Conservation (phyloP, 164 flowering plant species). For the Magnolia officinalis region DNA sequence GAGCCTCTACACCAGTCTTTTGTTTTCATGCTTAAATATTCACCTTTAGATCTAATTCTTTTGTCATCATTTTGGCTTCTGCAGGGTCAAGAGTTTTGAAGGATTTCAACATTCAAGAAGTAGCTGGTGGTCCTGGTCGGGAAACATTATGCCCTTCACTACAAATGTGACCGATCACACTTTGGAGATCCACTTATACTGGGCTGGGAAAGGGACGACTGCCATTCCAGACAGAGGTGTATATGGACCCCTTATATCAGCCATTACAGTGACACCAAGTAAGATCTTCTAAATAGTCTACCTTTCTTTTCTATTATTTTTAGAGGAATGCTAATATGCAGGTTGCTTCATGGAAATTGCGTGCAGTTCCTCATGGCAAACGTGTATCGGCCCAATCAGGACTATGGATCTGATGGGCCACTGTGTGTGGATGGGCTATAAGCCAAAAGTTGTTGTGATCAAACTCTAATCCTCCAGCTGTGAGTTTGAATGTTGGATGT, state of each 20-base stretch:
- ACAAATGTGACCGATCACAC: slow-evolving; percentile 34
- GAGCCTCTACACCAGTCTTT: neutral
- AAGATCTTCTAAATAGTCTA: slow-evolving; percentile 13
- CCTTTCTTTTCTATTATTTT: neutral
- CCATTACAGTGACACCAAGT: slow-evolving; percentile 75
- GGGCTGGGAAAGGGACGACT: slow-evolving; percentile 77
- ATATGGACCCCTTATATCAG: slow-evolving; percentile 88
- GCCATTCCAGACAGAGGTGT: slow-evolving; percentile 59
- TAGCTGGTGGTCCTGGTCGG: slow-evolving; percentile 36
- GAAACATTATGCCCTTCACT: slow-evolving; percentile 2
- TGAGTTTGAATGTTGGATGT: neutral
- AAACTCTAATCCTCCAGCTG: no score
- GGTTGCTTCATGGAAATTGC: no score
- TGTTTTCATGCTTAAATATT: no score
- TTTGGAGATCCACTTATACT: slow-evolving; percentile 65
- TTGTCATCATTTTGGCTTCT: neutral
- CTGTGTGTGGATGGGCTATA: no score
- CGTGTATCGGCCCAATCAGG: neutral
- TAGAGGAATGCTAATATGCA: no score
- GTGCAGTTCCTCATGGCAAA: no score
- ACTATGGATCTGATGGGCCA: neutral
- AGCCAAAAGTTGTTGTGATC: no score
- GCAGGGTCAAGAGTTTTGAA: slow-evolving; percentile 32
- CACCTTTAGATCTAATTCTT: no score
- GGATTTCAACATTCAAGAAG: slow-evolving; percentile 41